phyloP scores from a whole-genome alignment of 176 grass and related monocot genomes.

The Bromus sterilis region DNA sequence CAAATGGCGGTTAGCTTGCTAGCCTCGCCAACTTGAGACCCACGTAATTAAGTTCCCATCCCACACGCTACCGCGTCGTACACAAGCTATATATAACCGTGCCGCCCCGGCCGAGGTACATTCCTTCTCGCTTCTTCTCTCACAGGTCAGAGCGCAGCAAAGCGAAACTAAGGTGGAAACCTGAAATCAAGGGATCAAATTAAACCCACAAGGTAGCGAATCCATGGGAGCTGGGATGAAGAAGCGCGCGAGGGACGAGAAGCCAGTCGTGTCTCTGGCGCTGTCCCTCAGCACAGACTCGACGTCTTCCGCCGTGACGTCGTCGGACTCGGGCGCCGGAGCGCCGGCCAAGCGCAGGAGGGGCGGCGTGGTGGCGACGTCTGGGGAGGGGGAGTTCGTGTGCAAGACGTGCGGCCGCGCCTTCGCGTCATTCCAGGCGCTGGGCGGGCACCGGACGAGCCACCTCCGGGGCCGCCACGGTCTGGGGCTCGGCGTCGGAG shows the following conservation, averaged over 20 bases:
- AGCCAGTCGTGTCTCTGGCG: neutral
- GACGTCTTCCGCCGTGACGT: neutral
- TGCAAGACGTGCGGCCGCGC: constrained; percentile 46
- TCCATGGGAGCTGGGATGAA: neutral
- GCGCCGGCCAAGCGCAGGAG: neutral
- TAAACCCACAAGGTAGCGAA: too few relatives aligned
- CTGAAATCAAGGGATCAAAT: too few relatives aligned
- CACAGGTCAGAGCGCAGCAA: neutral
- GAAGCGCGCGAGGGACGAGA: neutral
- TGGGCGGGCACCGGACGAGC: constrained; percentile 58
- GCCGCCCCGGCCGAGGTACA: neutral
- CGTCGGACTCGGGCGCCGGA: neutral
- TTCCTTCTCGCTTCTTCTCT: neutral
- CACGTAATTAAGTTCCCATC: neutral
- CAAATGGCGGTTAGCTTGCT: neutral
- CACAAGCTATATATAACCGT: neutral
- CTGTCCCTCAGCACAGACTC: neutral
- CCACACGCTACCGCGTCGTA: neutral
- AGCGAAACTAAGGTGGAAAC: neutral
- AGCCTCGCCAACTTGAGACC: neutral
- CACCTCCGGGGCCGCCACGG: constrained; percentile 37
- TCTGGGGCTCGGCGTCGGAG: constrained; percentile 27
- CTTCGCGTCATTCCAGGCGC: constrained; percentile 56
- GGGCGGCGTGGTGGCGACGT: neutral
- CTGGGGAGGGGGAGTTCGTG: constrained; percentile 25